These are phyloP conservation scores for Herpotrichia juniperi DNA, from an alignment of 2,329 filamentous ascomycete genomes.

Conservation along the genomic window DNA sequence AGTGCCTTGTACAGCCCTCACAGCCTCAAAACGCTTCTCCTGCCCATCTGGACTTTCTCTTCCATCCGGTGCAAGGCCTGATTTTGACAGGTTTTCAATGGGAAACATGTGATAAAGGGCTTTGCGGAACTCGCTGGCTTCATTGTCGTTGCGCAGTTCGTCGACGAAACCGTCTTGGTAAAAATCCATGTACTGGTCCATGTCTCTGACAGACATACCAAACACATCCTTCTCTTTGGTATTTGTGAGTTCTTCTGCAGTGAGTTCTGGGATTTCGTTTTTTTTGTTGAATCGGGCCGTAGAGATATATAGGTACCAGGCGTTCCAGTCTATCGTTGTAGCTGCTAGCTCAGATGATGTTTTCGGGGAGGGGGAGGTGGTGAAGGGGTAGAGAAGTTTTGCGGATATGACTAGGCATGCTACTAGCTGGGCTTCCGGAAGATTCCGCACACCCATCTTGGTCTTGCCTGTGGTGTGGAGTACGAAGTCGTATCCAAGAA, in stretches of 20 bases:
- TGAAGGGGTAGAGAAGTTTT: constrained; percentile 81
- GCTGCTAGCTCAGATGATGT: constrained; percentile 62
- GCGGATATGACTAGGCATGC: constrained; percentile 74
- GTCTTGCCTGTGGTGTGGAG: constrained; percentile 54
- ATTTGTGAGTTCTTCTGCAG: constrained; percentile 55
- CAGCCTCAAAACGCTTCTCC: constrained; percentile 37
- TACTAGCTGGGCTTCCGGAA: constrained; percentile 74
- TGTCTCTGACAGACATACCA: constrained; percentile 63
- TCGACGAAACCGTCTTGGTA: constrained; percentile 71
- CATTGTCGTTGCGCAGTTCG: constrained; percentile 46
- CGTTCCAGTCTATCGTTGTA: constrained; percentile 72
- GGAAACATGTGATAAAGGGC: constrained; percentile 53
- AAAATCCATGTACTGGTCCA: constrained; percentile 82
- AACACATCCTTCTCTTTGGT: constrained; percentile 68
- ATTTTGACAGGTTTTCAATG: constrained; percentile 13
- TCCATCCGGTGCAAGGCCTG: constrained; percentile 2
- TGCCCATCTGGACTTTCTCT: constrained; percentile 30
- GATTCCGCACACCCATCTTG: constrained; percentile 40
- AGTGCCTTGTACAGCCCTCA: constrained; percentile 51
- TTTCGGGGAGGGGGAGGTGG: constrained; percentile 60
- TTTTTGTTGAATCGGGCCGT: constrained; percentile 5
- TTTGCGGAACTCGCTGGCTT: constrained; percentile 48
- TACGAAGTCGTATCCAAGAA: constrained; percentile 61
- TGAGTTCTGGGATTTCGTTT: constrained; percentile 23
- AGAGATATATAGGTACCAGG: constrained; percentile 60